Conservation (phyloP, 345 rosid genomes). For the Brassica napus region DNA sequence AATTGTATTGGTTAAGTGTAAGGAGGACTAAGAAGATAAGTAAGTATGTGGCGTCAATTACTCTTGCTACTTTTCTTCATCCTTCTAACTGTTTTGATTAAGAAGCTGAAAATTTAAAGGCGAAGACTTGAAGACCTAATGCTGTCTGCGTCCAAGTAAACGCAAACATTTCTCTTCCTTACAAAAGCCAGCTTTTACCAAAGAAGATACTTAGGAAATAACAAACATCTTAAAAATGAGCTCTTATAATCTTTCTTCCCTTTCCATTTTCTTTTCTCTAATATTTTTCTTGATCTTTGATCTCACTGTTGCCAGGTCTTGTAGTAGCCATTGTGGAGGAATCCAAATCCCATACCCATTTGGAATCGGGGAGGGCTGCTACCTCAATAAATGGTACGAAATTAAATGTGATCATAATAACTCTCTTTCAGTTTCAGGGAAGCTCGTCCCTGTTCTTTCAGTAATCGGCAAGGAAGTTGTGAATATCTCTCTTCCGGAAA, state of each 20-base stretch:
- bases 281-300: background rate
- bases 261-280: background rate
- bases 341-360: conserved; percentile 48
- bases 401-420: background rate
- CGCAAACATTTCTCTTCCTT: background rate
- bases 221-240: background rate
- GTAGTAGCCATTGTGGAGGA: conserved; percentile 38
- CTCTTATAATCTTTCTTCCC: background rate
- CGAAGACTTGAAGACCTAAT: background rate
- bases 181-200: background rate
- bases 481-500: background rate
- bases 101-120: background rate
- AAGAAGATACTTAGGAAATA: background rate
- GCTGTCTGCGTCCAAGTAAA: background rate
- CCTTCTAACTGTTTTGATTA: background rate
- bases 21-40: background rate
- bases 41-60: background rate
- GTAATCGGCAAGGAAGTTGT: background rate
- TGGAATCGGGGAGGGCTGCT: conserved; percentile 35
- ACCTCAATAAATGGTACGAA: background rate
- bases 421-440: background rate
- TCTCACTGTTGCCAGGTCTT: background rate
- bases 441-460: background rate
- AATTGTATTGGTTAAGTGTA: background rate
- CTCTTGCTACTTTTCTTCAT: background rate